A percentile compares a stretch with the other conserved stretches of the same genome.
phyloP scores from a whole-genome alignment of 1,284 basidiomycete genomes.

The Bjerkandera adusta region DNA sequence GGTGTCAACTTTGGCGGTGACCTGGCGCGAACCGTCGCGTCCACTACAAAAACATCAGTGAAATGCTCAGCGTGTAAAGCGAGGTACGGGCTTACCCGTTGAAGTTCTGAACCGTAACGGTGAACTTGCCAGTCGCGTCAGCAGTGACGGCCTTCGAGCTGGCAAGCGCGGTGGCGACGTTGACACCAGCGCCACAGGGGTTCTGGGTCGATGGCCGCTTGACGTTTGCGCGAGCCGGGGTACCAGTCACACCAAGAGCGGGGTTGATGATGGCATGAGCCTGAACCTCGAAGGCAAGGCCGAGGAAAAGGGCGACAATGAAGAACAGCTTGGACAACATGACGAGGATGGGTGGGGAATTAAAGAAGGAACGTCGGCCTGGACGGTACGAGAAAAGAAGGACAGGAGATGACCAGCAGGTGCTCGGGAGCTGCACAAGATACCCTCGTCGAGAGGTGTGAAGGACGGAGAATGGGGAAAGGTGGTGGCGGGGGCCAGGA shows the following conservation, averaged over 20 bases:
- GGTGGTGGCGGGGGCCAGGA: too few species aligned
- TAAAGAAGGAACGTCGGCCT: conserved; percentile 6
- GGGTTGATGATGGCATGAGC: conserved; percentile 48
- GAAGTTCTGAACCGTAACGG: conserved; percentile 45
- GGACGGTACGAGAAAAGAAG: conserved; percentile 8
- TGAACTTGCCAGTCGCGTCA: conserved; percentile 42
- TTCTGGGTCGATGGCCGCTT: conserved; percentile 37
- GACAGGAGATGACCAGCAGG: conserved; percentile 4
- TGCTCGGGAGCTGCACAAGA: conserved; percentile 8
- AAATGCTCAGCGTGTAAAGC: background rate
- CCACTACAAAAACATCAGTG: conserved; percentile 27
- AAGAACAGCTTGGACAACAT: conserved; percentile 24
- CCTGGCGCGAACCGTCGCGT: conserved; percentile 47
- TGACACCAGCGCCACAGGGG: conserved; percentile 46
- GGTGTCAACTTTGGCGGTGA: conserved; percentile 37
- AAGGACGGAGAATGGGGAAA: conserved; percentile 5
- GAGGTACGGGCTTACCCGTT: conserved; percentile 40
- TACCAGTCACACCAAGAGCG: conserved; percentile 44
- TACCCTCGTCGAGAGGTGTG: conserved; percentile 18
- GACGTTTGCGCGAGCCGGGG: conserved; percentile 40
- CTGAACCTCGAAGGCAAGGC: conserved; percentile 24
- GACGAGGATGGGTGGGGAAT: conserved; percentile 8
- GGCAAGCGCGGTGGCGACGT: conserved; percentile 41
- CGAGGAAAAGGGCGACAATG: conserved; percentile 14
- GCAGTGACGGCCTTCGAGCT: conserved; percentile 40